phyloP scores from a whole-genome alignment of 345 rosid genomes.

The Dimocarpus longan region DNA sequence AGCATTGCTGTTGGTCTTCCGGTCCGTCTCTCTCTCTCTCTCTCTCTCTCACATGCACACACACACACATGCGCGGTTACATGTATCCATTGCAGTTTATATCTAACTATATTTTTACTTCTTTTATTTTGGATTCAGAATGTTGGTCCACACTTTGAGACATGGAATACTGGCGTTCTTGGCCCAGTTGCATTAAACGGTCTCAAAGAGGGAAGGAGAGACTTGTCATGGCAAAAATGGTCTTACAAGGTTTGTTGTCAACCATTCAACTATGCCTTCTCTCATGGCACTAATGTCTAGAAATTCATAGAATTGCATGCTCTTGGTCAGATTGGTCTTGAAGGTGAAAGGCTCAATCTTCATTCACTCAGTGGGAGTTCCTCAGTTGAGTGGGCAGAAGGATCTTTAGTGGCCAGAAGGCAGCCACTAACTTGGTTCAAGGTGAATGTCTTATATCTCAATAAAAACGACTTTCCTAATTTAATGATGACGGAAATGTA shows the following conservation, averaged over 20 bases:
- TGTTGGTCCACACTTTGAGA: conserved; percentile 98
- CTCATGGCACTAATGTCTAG: not conserved
- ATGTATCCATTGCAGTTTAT: not conserved
- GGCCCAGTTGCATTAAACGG: conserved; percentile 88
- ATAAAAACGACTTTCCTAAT: not conserved
- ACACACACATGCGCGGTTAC: not conserved
- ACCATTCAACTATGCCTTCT: not conserved
- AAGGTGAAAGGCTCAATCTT: conserved; percentile 86
- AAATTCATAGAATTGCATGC: conserved; percentile 9
- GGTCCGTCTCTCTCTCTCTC: conserved; percentile 45
- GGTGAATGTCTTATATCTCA: conserved; percentile 44
- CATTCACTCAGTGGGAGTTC: conserved; percentile 88
- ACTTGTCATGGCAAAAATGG: conserved; percentile 98
- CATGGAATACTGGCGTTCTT: conserved; percentile 94
- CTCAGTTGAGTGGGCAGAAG: conserved; percentile 87
- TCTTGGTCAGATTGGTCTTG: conserved; percentile 77
- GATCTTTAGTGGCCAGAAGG: conserved; percentile 71
- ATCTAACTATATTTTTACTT: conserved; percentile 19
- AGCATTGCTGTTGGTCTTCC: conserved; percentile 99
- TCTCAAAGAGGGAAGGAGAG: conserved; percentile 76
- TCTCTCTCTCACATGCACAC: not conserved
- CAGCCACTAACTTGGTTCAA: conserved; percentile 96
- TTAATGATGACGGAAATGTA: not conserved
- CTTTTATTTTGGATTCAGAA: conserved; percentile 54
- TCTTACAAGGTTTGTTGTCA: conserved; percentile 72